These are phyloP conservation scores for Yarrowia sp. DNA, from an alignment of 805 yeast species.

Conservation along the genomic window DNA sequence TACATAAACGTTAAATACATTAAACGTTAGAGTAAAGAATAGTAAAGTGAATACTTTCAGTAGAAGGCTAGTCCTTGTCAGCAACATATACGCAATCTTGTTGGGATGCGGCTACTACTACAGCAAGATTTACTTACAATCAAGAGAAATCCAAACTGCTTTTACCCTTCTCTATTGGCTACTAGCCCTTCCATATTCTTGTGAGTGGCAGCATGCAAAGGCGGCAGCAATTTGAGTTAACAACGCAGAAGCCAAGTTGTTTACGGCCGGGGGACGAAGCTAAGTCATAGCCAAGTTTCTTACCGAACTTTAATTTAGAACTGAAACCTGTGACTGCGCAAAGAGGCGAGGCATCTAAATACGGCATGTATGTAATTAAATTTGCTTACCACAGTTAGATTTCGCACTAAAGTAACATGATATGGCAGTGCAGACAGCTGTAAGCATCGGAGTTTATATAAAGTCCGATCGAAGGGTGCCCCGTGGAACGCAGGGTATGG, in stretches of 20 bases:
- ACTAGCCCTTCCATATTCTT: too few relatives aligned
- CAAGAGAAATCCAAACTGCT: too few relatives aligned
- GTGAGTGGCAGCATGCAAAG: neutral
- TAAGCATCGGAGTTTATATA: too few relatives aligned
- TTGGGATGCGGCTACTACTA: too few relatives aligned
- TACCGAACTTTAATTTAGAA: neutral
- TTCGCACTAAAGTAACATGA: neutral
- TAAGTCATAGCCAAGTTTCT: conserved; percentile 18
- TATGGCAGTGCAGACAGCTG: neutral
- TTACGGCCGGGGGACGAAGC: conserved; percentile 11
- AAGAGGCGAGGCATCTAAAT: conserved; percentile 10
- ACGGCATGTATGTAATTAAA: conserved; percentile 11
- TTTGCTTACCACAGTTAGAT: neutral
- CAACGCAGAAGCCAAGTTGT: conserved; percentile 37
- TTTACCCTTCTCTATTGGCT: too few relatives aligned
- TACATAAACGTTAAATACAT: neutral
- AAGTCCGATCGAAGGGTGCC: neutral
- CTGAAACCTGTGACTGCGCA: neutral
- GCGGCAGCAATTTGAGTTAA: conserved; percentile 6
- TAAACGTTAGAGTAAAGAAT: neutral
- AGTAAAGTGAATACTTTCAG: too few relatives aligned
- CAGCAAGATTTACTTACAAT: too few relatives aligned
- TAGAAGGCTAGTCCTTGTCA: too few relatives aligned
- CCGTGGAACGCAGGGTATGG: too few relatives aligned
- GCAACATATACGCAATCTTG: too few relatives aligned